phyloP scores from a whole-genome alignment of 2,329 filamentous ascomycete species.

The Penicillium sp. region DNA sequence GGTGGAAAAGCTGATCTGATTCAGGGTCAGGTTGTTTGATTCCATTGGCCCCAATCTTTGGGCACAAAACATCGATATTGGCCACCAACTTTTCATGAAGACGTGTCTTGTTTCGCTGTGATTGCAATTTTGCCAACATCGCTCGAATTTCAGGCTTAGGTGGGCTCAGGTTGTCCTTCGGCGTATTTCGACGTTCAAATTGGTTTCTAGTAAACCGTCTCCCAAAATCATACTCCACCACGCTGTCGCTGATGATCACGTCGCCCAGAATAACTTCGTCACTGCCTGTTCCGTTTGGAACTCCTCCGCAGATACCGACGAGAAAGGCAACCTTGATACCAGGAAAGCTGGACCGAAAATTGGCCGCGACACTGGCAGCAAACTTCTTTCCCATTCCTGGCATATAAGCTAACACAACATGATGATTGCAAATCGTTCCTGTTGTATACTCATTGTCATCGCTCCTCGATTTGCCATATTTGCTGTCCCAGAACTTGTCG shows the following conservation, averaged over 20 bases:
- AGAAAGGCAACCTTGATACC: constrained; percentile 31
- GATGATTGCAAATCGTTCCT: constrained; percentile 30
- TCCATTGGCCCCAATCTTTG: constrained; percentile 8
- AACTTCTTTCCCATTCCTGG: constrained; percentile 8
- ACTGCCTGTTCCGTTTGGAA: constrained; percentile 8
- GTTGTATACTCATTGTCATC: constrained; percentile 30
- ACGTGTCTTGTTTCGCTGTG: neutral
- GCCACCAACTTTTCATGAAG: neutral
- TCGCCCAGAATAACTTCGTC: constrained; percentile 18
- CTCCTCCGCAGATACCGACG: constrained; percentile 39
- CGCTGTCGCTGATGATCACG: constrained; percentile 21
- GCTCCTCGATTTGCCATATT: constrained; percentile 3
- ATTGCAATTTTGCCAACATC: constrained; percentile 19
- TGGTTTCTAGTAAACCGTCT: constrained; percentile 16
- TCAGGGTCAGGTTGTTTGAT: constrained; percentile 23
- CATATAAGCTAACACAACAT: constrained; percentile 32
- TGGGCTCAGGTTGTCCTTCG: constrained; percentile 24
- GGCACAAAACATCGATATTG: constrained; percentile 19
- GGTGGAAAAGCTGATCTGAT: constrained; percentile 25
- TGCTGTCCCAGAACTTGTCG: neutral
- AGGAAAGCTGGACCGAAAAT: constrained; percentile 30
- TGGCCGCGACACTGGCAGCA: constrained; percentile 13
- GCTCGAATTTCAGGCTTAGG: constrained; percentile 26
- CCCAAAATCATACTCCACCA: constrained; percentile 25
- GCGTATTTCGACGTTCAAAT: constrained; percentile 21